A percentile compares a stretch with the other conserved stretches of the same genome.
Evolutionary conservation across 495 filamentous ascomycete genomes (phyloP).

Genomic region (Penicillium desertorum): DNA sequence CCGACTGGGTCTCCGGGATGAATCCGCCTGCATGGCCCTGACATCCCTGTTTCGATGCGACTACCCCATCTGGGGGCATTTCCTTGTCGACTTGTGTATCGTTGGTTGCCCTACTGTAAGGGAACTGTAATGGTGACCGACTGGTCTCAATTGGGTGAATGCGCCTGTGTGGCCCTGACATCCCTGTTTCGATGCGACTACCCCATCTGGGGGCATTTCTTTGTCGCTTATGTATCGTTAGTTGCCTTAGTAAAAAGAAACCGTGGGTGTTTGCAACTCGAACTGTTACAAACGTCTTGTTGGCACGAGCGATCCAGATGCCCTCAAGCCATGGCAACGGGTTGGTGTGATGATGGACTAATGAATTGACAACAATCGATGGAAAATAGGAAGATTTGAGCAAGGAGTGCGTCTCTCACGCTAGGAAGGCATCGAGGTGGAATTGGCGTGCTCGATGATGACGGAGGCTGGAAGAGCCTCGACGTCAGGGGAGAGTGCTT

Average conservation of each 20-base stretch:
- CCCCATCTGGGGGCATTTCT: neutral
- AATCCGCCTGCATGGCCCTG: neutral
- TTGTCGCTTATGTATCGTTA: neutral
- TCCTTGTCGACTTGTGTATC: neutral
- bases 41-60: neutral
- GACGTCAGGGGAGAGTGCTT: constrained; percentile 9
- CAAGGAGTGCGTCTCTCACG: constrained; percentile 19
- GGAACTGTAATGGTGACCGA: neutral
- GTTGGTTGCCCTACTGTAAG: neutral
- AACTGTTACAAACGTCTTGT: constrained; percentile 2
- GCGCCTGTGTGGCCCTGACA: neutral
- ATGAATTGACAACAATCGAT: neutral
- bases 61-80: neutral
- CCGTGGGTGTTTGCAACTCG: neutral
- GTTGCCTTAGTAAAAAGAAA: neutral
- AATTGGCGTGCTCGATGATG: constrained; percentile 9
- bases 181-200: neutral
- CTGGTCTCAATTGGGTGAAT: neutral
- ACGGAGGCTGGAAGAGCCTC: constrained; percentile 4
- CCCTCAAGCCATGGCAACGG: neutral
- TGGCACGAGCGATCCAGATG: neutral
- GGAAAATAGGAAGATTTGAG: constrained; percentile 6
- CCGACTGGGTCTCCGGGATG: neutral
- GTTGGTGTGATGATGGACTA: neutral
- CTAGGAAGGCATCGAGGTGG: constrained; percentile 16